Evolutionary conservation across 2,329 filamentous ascomycete species (phyloP).

Genomic region (Fusarium piperis): DNA sequence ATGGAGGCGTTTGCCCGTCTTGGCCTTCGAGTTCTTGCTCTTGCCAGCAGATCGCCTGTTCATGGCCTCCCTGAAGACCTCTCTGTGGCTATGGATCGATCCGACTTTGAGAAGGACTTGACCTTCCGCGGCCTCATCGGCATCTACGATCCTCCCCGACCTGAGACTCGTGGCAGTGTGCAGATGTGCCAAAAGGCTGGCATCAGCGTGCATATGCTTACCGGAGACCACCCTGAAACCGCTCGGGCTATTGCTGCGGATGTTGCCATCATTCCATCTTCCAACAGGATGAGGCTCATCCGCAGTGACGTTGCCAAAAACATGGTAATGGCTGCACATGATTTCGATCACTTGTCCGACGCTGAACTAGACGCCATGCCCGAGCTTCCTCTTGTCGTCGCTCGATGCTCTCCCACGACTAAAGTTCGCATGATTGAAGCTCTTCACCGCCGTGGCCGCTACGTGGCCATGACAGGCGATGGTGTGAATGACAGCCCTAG

Average conservation of each 20-base stretch:
- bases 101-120: constrained; percentile 61
- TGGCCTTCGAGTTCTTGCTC: constrained; percentile 72
- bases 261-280: constrained; percentile 65
- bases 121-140: constrained; percentile 72
- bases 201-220: constrained; percentile 72
- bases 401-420: constrained; percentile 75
- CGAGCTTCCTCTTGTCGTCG: constrained; percentile 72
- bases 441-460: constrained; percentile 70
- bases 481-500: constrained; percentile 77
- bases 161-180: constrained; percentile 66
- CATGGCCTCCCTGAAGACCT: constrained; percentile 30
- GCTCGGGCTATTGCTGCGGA: constrained; percentile 68
- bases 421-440: constrained; percentile 81
- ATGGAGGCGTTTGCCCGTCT: constrained; percentile 73
- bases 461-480: constrained; percentile 76
- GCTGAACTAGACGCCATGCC: constrained; percentile 70
- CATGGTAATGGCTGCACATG: constrained; percentile 70
- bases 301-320: constrained; percentile 61
- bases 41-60: constrained; percentile 53
- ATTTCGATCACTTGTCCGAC: constrained; percentile 72
- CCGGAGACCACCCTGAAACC: constrained; percentile 70
- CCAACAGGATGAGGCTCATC: constrained; percentile 50
- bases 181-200: constrained; percentile 66
- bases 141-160: constrained; percentile 74
- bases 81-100: constrained; percentile 26